Evolutionary conservation across 495 filamentous ascomycete genomes (phyloP).

Genomic region (Penicillium roqueforti): DNA sequence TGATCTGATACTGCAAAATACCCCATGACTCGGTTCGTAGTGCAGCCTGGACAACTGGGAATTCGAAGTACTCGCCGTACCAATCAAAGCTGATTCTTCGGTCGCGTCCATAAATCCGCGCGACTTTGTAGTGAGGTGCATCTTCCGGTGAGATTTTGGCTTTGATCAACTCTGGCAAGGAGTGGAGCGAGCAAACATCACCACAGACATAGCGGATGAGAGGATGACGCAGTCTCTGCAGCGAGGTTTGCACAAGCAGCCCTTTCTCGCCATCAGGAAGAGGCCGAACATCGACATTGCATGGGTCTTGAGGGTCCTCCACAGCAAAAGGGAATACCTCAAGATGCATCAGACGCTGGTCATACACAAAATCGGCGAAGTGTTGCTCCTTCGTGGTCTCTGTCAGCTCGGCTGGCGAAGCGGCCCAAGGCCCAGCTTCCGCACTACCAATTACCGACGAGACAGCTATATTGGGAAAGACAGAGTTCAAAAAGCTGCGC

Average conservation of each 20-base stretch:
- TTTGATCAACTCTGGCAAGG: conserved; percentile 1
- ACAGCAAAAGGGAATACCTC: background rate
- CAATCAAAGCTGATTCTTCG: conserved; percentile 27
- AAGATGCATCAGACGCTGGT: conserved; percentile 20
- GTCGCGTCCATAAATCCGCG: conserved; percentile 28
- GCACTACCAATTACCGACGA: conserved; percentile 28
- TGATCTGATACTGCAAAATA: conserved; percentile 32
- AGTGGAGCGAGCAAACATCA: conserved; percentile 28
- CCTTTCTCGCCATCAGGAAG: conserved; percentile 23
- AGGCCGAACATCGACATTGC: background rate
- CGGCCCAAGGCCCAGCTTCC: conserved; percentile 26
- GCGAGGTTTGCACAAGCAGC: conserved; percentile 26
- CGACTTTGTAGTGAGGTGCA: conserved; percentile 10
- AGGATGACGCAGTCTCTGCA: conserved; percentile 26
- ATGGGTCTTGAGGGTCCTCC: background rate
- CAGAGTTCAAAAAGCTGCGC: conserved; percentile 4
- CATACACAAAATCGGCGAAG: conserved; percentile 29
- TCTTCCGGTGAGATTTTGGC: conserved; percentile 2
- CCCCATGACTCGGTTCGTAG: conserved; percentile 15
- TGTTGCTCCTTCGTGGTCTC: background rate
- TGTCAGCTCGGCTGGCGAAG: conserved; percentile 14
- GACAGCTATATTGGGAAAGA: conserved; percentile 17
- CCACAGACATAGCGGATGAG: conserved; percentile 32
- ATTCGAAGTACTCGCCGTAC: conserved; percentile 26
- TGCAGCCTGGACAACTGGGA: conserved; percentile 5